Evolutionary conservation across 2,329 filamentous ascomycete genomes (phyloP).

Genomic region (Fusarium sp.): DNA sequence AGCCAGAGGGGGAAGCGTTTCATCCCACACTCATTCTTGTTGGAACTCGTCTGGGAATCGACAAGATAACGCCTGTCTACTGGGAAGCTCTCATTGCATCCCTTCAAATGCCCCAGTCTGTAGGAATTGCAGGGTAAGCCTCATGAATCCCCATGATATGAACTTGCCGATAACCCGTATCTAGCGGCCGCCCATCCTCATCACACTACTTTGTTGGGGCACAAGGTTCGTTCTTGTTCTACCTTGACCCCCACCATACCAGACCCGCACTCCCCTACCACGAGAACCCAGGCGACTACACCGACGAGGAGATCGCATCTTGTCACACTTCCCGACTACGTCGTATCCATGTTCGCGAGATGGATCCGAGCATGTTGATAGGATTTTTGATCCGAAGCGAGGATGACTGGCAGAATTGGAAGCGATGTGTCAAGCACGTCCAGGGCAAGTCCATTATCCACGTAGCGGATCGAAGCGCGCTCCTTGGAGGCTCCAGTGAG

Average conservation of each 20-base stretch:
- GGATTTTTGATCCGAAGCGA: conserved; percentile 88
- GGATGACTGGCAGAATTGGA: conserved; percentile 88
- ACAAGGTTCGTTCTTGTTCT: conserved; percentile 84
- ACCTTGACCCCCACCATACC: conserved; percentile 93
- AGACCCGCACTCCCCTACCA: conserved; percentile 77
- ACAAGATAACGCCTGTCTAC: conserved; percentile 93
- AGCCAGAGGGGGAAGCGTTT: conserved; percentile 73
- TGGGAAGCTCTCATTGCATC: conserved; percentile 91
- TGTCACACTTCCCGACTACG: conserved; percentile 91
- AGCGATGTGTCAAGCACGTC: conserved; percentile 77
- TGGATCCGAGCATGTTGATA: conserved; percentile 98
- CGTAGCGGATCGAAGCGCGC: conserved; percentile 78
- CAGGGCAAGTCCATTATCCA: conserved; percentile 89
- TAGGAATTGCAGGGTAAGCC: conserved; percentile 91
- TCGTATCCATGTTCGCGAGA: conserved; percentile 85
- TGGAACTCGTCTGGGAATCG: conserved; percentile 89
- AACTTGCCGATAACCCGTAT: conserved; percentile 17
- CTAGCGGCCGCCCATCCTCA: conserved; percentile 88
- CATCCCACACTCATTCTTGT: conserved; percentile 89
- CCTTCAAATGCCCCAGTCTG: conserved; percentile 89
- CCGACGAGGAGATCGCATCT: conserved; percentile 78
- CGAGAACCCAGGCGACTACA: conserved; percentile 68
- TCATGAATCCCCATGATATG: background rate
- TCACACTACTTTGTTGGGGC: conserved; percentile 75
- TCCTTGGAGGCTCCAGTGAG: conserved; percentile 60